A percentile compares a stretch with the other conserved stretches of the same genome.
These are phyloP conservation scores for Phylloporus sp. DNA, from an alignment of 768 basidiomycete species.

Conservation along the genomic window DNA sequence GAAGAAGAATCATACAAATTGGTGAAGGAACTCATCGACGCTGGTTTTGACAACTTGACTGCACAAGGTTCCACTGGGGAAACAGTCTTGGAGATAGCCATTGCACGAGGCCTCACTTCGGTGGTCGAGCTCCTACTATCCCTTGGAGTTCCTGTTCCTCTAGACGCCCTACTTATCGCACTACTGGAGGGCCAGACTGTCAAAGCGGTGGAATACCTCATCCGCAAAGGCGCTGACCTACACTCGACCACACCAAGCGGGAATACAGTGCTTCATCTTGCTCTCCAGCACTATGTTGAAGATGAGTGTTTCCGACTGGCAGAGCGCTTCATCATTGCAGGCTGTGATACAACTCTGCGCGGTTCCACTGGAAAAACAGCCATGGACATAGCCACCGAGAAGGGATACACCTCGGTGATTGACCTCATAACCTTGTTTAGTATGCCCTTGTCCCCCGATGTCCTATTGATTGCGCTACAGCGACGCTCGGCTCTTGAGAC, in stretches of 20 bases:
- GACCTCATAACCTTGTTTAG: background rate
- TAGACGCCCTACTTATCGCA: background rate
- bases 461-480: background rate
- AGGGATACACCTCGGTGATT: background rate
- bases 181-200: background rate
- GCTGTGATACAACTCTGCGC: background rate
- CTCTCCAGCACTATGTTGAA: background rate
- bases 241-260: background rate
- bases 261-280: background rate
- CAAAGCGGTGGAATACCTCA: background rate
- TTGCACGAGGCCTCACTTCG: no score
- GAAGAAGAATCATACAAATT: background rate
- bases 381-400: background rate
- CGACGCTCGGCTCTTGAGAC: background rate
- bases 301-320: background rate
- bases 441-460: background rate
- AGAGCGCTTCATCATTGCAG: background rate
- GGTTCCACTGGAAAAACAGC: background rate
- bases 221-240: background rate
- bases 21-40: background rate
- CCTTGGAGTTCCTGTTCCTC: no score
- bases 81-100: no score
- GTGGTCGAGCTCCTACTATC: no score
- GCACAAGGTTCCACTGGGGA: no score
- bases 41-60: background rate